Evolutionary conservation across 129 eudicot genomes (phyloP), one percentile per base, ranked within the genome.

Genomic region (Lactuca sativa): DNA sequence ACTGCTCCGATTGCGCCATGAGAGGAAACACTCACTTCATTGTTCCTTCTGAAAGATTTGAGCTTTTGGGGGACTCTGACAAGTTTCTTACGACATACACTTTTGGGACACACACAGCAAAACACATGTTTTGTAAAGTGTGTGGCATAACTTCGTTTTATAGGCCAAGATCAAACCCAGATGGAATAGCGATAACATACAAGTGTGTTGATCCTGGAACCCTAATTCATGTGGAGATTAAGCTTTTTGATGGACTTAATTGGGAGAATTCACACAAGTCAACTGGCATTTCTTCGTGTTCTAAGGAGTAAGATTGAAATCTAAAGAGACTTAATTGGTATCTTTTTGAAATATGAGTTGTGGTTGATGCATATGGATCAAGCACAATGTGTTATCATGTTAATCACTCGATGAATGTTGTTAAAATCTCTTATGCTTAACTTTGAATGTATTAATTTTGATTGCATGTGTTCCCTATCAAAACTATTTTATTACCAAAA

Each of bases 91-190:
- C 95, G 0, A 86, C 96, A 16, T 89, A 89, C 76, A 92, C 96
- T 34, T 92, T 89, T 43, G 92, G 92, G 34, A 89, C 95, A 9
- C 96, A 79, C 84, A 89, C 88, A 10, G 98, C 96, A 5, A 86
- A 89, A 64, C 98, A 86, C 79, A 89, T 80, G 2, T 92, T 92
- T 74, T 89, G 96, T 77, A 92, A 83, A 71, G 82, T 85, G 13
- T 92, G 95, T 75, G 98, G 98, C 36, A 85, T 92, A 53, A 92
- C 92, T 3, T 92, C 96, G 11, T 92, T 89, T 78, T 92, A 86
- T 80, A 79, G 75, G 12, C 96, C 98, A 0, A 77, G 88, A 56
- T 86, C 95, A n/a, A 92, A 92, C 73, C 97, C 96, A 0, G 96
- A 92, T 73, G 98, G 95, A 15, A 70, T 86, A 37, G 82, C 88